These are phyloP conservation scores for Dioscorea cayenensis DNA, from an alignment of 116 monocot species.

Conservation along the genomic window DNA sequence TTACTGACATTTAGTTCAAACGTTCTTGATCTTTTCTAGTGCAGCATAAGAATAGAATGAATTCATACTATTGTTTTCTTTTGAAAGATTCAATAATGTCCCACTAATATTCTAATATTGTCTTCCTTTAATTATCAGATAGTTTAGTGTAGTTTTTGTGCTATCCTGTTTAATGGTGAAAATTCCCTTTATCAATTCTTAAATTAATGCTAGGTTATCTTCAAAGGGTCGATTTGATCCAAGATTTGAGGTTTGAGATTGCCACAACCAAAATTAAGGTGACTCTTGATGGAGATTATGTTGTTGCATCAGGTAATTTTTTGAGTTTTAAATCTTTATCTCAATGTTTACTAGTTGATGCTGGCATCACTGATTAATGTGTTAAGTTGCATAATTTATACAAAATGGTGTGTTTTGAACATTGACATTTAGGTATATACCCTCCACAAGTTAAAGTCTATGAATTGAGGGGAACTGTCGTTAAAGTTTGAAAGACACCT, in stretches of 20 bases:
- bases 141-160: not conserved
- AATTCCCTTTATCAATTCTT: not conserved
- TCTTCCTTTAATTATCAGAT: not conserved
- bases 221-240: slow-evolving; percentile 79
- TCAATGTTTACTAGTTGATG: too few relatives aligned
- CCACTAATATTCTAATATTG: too few relatives aligned
- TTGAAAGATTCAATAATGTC: too few relatives aligned
- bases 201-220: slow-evolving; percentile 38
- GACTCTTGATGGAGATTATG: slow-evolving; percentile 80
- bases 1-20: too few relatives aligned
- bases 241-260: slow-evolving; percentile 94
- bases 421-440: slow-evolving; percentile 61
- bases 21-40: too few relatives aligned
- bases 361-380: not conserved
- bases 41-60: too few relatives aligned
- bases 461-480: slow-evolving; percentile 61
- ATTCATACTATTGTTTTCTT: too few relatives aligned
- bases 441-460: slow-evolving; percentile 96
- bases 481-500: slow-evolving; percentile 94
- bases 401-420: not conserved
- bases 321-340: not conserved
- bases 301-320: slow-evolving; percentile 74
- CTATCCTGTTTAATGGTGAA: not conserved
- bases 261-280: slow-evolving; percentile 77
- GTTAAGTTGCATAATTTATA: not conserved